These are phyloP conservation scores for Gelatoporia subvermispora DNA, from an alignment of 768 basidiomycete genomes.

Conservation along the genomic window DNA sequence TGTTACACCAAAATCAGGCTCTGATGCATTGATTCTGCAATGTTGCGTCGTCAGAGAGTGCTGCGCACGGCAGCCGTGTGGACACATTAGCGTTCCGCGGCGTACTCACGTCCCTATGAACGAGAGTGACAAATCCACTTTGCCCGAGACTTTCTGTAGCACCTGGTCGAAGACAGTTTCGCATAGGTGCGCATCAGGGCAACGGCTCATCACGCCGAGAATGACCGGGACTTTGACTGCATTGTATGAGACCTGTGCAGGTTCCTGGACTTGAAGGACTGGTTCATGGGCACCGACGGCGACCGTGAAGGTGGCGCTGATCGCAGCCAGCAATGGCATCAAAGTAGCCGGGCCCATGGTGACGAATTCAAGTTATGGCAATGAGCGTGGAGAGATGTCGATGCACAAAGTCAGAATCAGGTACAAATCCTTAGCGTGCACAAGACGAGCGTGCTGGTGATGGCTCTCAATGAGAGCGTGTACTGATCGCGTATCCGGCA, in stretches of 20 bases:
- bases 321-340: background rate
- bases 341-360: too few relatives aligned
- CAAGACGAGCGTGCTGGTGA: too few relatives aligned
- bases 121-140: conserved; percentile 63
- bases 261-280: conserved; percentile 2
- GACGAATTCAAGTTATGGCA: too few relatives aligned
- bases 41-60: background rate
- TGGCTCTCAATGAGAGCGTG: too few relatives aligned
- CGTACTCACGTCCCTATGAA: conserved; percentile 69
- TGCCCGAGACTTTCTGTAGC: conserved; percentile 52
- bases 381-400: too few relatives aligned
- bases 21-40: conserved; percentile 54
- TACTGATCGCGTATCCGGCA: too few relatives aligned
- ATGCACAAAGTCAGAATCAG: too few relatives aligned
- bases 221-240: conserved; percentile 44
- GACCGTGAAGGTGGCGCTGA: background rate
- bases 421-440: too few relatives aligned
- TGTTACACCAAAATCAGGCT: conserved; percentile 68
- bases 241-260: conserved; percentile 5
- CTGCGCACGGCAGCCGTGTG: background rate
- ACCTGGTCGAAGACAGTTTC: conserved; percentile 76
- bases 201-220: conserved; percentile 63
- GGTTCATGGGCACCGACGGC: background rate
- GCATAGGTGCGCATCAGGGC: conserved; percentile 81
- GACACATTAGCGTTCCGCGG: background rate